A percentile compares a stretch with the other conserved stretches of the same genome.
Evolutionary conservation across 768 basidiomycete species (phyloP).

Genomic region (Boletus barrowsii): DNA sequence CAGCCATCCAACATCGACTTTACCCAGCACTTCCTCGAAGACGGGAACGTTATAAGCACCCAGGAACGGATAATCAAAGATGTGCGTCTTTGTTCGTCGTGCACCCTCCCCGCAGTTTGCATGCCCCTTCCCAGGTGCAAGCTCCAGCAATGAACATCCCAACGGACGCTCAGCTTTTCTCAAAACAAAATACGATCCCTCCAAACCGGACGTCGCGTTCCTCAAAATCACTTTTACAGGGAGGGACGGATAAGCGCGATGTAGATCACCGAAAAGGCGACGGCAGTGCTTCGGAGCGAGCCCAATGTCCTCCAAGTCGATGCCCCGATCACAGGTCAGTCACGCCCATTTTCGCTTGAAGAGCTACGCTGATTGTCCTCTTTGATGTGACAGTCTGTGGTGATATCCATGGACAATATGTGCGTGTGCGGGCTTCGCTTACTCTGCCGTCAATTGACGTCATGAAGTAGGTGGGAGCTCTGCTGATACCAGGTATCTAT

Average conservation of each 20-base stretch:
- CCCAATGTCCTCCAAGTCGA: constrained; percentile 92
- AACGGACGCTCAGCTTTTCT: constrained; percentile 92
- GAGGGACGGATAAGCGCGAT: constrained; percentile 90
- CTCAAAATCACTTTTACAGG: constrained; percentile 99
- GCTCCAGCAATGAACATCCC: constrained; percentile 93
- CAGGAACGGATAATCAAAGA: constrained; percentile 97
- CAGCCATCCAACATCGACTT: constrained; percentile 73
- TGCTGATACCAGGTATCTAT: constrained; percentile 90
- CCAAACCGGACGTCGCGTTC: constrained; percentile 93
- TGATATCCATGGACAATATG: constrained; percentile 99
- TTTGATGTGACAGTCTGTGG: constrained; percentile 69
- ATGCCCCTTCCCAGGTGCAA: constrained; percentile 66
- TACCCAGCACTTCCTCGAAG: constrained; percentile 89
- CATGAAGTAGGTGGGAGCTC: constrained; percentile 94
- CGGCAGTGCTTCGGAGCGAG: constrained; percentile 78
- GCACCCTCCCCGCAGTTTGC: constrained; percentile 5
- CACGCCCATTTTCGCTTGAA: background rate
- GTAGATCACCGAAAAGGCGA: constrained; percentile 88
- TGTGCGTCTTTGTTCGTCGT: constrained; percentile 42
- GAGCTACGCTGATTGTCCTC: background rate
- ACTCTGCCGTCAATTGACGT: constrained; percentile 32
- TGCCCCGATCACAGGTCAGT: constrained; percentile 91
- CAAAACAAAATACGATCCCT: constrained; percentile 59
- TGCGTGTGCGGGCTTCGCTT: constrained; percentile 38
- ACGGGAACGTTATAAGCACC: constrained; percentile 87